Percentiles rank a stretch among this genome's conserved stretches.
These are phyloP conservation scores for Penicillium daleae DNA, from an alignment of 495 filamentous ascomycete species.

Conservation along the genomic window DNA sequence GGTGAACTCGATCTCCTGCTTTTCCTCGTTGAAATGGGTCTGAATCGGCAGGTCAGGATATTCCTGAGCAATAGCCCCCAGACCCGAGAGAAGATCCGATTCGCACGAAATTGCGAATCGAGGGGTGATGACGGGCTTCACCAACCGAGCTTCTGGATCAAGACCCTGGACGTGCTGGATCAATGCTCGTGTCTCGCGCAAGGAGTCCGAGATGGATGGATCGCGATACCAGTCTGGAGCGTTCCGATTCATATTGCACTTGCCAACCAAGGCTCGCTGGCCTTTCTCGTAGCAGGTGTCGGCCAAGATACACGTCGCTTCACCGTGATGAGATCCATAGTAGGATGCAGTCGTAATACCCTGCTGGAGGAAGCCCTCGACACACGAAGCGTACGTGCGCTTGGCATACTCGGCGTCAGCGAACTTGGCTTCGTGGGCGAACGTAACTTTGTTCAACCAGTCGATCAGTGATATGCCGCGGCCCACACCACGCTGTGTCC, in stretches of 20 bases:
- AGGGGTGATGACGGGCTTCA: slow-evolving; percentile 64
- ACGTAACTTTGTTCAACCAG: slow-evolving; percentile 64
- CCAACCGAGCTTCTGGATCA: slow-evolving; percentile 34
- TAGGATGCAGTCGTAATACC: slow-evolving; percentile 70
- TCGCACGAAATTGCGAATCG: slow-evolving; percentile 67
- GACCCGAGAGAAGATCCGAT: slow-evolving; percentile 50
- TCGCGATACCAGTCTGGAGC: slow-evolving; percentile 64
- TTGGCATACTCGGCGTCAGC: slow-evolving; percentile 55
- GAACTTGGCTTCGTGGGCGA: slow-evolving; percentile 64
- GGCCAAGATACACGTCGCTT: slow-evolving; percentile 62
- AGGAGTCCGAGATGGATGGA: slow-evolving; percentile 46
- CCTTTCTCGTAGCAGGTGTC: slow-evolving; percentile 58
- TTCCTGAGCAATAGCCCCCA: slow-evolving; percentile 54
- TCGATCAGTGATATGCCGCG: slow-evolving; percentile 61
- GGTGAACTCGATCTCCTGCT: slow-evolving; percentile 58
- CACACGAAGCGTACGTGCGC: slow-evolving; percentile 54
- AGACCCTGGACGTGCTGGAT: slow-evolving; percentile 47
- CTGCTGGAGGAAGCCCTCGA: slow-evolving; percentile 61
- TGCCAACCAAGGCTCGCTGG: slow-evolving; percentile 68
- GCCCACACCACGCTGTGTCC: slow-evolving; percentile 61
- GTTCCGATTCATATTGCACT: slow-evolving; percentile 67
- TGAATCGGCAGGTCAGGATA: slow-evolving; percentile 62
- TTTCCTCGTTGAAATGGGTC: slow-evolving; percentile 67
- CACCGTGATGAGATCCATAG: slow-evolving; percentile 62
- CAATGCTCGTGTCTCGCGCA: slow-evolving; percentile 56